Percentiles rank a stretch among this genome's conserved stretches.
phyloP scores from a whole-genome alignment of 306 rosid genomes.

The Quercus glauca region DNA sequence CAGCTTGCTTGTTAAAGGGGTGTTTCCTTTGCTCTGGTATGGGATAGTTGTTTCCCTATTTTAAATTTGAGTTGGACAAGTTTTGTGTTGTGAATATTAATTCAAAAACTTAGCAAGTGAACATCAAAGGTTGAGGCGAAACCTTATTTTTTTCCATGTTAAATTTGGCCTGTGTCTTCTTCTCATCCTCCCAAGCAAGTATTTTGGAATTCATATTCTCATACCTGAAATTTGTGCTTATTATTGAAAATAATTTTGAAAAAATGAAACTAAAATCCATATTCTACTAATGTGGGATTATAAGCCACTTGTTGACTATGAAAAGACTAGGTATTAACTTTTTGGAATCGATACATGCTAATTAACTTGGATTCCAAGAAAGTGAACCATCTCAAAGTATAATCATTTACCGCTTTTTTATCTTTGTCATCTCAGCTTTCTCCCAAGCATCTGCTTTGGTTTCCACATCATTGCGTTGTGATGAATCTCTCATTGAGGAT shows the following conservation, averaged over 20 bases:
- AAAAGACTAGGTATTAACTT: neutral
- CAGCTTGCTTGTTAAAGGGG: no score
- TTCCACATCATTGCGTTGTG: slow-evolving; percentile 10
- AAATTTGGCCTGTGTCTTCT: slow-evolving; percentile 48
- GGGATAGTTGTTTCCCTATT: no score
- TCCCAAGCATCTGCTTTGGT: slow-evolving; percentile 52
- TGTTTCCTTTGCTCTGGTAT: no score
- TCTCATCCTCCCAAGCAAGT: slow-evolving; percentile 56
- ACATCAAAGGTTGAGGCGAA: neutral
- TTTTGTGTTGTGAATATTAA: no score
- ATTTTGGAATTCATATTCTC: slow-evolving; percentile 43
- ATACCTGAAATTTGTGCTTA: slow-evolving; percentile 44
- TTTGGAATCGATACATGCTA: neutral
- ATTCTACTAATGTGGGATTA: neutral
- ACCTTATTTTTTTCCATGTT: slow-evolving; percentile 55
- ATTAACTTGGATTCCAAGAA: neutral
- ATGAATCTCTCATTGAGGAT: slow-evolving; percentile 22
- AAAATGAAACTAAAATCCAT: slow-evolving; percentile 4
- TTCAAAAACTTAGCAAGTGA: slow-evolving; percentile 8
- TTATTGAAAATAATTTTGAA: neutral
- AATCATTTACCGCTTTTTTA: slow-evolving; percentile 41
- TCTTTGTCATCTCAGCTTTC: slow-evolving; percentile 46
- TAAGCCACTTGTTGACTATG: neutral
- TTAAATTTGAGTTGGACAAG: no score
- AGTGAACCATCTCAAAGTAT: neutral